Conservation (phyloP, 2,329 filamentous ascomycete genomes). For the Rhinocladiella similis region DNA sequence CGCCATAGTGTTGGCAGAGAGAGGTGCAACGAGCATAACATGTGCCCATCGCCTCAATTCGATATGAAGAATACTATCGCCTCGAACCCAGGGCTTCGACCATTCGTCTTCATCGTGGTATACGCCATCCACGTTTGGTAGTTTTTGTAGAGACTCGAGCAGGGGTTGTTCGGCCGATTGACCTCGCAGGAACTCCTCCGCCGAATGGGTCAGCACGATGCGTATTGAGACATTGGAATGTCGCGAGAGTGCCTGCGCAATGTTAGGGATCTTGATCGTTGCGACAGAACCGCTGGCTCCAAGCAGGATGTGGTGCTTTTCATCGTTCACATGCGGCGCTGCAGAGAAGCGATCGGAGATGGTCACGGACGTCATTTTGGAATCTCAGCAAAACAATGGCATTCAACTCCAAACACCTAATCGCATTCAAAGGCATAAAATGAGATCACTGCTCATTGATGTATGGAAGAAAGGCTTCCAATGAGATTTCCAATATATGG, state of each 20-base stretch:
- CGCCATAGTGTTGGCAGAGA: constrained; percentile 82
- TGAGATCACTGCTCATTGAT: background rate
- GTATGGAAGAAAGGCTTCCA: background rate
- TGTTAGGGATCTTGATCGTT: constrained; percentile 77
- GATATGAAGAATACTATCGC: constrained; percentile 83
- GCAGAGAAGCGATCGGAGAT: constrained; percentile 27
- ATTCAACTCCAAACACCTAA: too few species aligned
- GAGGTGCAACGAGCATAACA: constrained; percentile 74
- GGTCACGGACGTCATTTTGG: constrained; percentile 9
- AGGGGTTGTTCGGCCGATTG: constrained; percentile 76
- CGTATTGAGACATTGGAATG: constrained; percentile 70
- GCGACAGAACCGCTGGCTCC: constrained; percentile 76
- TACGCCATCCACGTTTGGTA: constrained; percentile 75
- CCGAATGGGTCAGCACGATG: constrained; percentile 75
- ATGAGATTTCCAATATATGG: background rate
- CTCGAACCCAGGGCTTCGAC: constrained; percentile 73
- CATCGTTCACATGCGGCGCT: constrained; percentile 40
- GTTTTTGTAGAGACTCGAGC: constrained; percentile 56
- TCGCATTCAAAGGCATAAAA: background rate
- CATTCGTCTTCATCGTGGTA: constrained; percentile 88
- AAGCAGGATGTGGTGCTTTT: constrained; percentile 63
- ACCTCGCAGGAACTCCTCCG: constrained; percentile 72
- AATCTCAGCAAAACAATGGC: background rate
- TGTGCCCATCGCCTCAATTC: constrained; percentile 82
- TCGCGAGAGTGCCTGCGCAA: constrained; percentile 53